Conservation (phyloP, 1,139 yeast genomes). For the Tardiomyces blankii region DNA sequence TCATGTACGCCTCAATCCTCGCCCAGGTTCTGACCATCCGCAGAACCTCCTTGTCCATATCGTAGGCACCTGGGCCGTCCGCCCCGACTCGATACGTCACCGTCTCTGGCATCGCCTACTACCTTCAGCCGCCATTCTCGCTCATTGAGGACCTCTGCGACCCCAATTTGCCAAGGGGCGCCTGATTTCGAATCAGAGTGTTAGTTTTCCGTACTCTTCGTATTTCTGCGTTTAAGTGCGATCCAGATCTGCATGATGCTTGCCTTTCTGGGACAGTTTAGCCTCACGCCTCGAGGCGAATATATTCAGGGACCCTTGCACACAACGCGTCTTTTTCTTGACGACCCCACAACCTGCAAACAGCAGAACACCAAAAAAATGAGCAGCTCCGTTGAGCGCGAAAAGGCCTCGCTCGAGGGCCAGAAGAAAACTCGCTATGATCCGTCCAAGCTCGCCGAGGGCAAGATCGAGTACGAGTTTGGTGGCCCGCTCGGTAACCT, state of each 20-base stretch:
- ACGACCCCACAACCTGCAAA: neutral
- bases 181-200: too few species aligned
- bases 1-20: too few species aligned
- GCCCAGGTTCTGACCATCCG: too few species aligned
- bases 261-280: neutral
- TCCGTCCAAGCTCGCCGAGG: neutral
- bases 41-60: slow-evolving; percentile 62
- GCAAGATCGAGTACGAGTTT: slow-evolving; percentile 47
- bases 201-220: neutral
- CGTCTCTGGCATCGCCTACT: slow-evolving; percentile 78
- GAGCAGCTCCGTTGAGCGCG: neutral
- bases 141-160: slow-evolving; percentile 76
- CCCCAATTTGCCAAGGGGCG: too few species aligned
- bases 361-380: neutral
- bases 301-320: too few species aligned
- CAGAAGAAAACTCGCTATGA: neutral
- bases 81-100: slow-evolving; percentile 80
- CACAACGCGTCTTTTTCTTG: too few species aligned
- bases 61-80: slow-evolving; percentile 87
- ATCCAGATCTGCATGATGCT: neutral
- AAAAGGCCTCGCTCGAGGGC: neutral
- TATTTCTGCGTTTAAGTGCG: neutral
- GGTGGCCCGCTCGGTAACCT: slow-evolving; percentile 91
- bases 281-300: too few species aligned
- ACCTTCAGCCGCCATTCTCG: slow-evolving; percentile 88